A percentile compares a stretch with the other conserved stretches of the same genome.
Evolutionary conservation across 345 rosid species (phyloP).

Genomic region (Theobroma cacao): DNA sequence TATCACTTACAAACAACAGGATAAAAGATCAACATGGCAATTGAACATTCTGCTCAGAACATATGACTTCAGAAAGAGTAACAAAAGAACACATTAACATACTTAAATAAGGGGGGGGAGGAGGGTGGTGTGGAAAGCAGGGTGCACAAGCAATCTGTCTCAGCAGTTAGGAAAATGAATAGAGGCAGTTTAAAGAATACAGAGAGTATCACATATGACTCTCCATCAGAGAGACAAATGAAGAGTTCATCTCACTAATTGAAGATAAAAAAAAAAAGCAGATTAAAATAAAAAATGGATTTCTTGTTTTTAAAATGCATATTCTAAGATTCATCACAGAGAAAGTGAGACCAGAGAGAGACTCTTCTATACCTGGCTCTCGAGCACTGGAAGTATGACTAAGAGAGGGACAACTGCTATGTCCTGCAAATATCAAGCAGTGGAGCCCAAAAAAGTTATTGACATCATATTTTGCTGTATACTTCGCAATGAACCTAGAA

Average conservation of each 20-base stretch:
- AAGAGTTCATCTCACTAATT: neutral
- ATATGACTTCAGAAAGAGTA: neutral
- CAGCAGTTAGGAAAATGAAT: neutral
- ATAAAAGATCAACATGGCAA: neutral
- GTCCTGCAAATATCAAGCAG: slow-evolving; percentile 58
- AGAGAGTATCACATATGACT: neutral
- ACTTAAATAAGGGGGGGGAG: no score
- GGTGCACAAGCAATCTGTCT: neutral
- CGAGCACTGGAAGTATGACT: slow-evolving; percentile 89
- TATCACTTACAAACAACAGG: neutral
- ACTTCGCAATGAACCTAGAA: slow-evolving; percentile 20
- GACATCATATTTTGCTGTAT: slow-evolving; percentile 12
- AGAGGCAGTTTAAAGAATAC: neutral
- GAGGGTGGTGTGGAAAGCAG: no score
- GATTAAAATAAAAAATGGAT: neutral
- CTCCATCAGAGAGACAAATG: neutral
- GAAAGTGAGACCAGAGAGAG: neutral
- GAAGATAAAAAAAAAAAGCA: neutral
- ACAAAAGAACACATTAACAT: neutral
- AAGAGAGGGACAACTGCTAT: slow-evolving; percentile 93
- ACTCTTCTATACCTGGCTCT: slow-evolving; percentile 69
- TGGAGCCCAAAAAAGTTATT: slow-evolving; percentile 18
- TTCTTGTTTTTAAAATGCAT: neutral
- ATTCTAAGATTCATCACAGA: neutral
- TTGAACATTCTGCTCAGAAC: neutral